These are phyloP conservation scores for Hypomontagnella submonticulosa DNA, from an alignment of 495 filamentous ascomycete species.

Conservation along the genomic window DNA sequence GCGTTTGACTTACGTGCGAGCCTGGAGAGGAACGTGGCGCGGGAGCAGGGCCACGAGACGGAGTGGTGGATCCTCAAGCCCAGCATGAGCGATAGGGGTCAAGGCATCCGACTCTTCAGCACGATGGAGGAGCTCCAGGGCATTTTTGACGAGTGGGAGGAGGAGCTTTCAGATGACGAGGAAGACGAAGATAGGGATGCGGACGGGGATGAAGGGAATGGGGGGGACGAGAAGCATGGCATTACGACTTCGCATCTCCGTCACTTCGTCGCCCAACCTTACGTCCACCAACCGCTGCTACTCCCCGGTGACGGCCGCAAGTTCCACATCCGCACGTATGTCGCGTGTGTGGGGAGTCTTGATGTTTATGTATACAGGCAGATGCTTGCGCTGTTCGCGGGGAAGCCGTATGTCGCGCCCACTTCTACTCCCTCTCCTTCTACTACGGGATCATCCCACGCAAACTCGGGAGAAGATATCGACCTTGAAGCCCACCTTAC, in stretches of 20 bases:
- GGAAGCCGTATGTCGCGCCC: conserved; percentile 67
- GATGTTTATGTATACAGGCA: conserved; percentile 86
- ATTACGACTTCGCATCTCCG: conserved; percentile 91
- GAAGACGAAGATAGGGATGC: conserved; percentile 57
- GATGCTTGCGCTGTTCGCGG: conserved; percentile 94
- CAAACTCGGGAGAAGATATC: conserved; percentile 24
- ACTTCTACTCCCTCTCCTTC: conserved; percentile 51
- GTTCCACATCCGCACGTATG: conserved; percentile 95
- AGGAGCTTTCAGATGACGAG: conserved; percentile 68
- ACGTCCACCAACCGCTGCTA: conserved; percentile 89
- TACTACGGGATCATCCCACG: conserved; percentile 2
- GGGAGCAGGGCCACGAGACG: conserved; percentile 57
- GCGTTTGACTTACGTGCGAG: conserved; percentile 86
- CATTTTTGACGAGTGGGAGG: conserved; percentile 92
- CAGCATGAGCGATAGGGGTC: conserved; percentile 94
- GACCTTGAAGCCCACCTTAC: conserved; percentile 84
- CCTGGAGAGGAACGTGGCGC: conserved; percentile 68
- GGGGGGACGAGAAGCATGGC: conserved; percentile 46
- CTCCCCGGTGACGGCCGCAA: conserved; percentile 76
- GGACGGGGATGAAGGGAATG: conserved; percentile 27
- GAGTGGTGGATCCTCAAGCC: conserved; percentile 99
- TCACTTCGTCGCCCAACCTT: conserved; percentile 96
- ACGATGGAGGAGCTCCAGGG: conserved; percentile 79
- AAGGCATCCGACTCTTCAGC: conserved; percentile 90
- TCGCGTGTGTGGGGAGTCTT: conserved; percentile 79